These are phyloP conservation scores for Antitrichia curtipendula DNA, from an alignment of 225 moss, liverwort and hornwort species.

Conservation along the genomic window DNA sequence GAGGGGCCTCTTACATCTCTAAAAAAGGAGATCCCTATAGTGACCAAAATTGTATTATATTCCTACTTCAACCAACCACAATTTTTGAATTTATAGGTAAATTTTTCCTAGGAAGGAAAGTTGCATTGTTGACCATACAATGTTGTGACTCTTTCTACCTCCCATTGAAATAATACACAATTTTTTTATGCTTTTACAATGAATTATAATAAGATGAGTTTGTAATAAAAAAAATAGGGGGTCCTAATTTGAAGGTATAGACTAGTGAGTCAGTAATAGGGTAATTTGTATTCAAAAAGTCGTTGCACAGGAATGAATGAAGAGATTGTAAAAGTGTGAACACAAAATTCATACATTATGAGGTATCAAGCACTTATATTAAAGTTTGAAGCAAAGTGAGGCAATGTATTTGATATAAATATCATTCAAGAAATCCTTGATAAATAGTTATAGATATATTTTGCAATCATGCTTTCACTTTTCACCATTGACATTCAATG, in stretches of 20 bases:
- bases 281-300: background rate
- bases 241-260: background rate
- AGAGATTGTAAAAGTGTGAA: background rate
- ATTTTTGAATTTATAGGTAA: background rate
- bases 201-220: background rate
- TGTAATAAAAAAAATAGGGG: background rate
- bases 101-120: accelerated
- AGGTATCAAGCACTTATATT: background rate
- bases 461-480: background rate
- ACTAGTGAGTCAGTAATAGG: background rate
- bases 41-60: background rate
- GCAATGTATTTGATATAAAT: background rate
- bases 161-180: background rate
- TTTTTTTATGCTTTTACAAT: background rate
- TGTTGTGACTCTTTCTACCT: background rate
- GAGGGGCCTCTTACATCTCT: background rate
- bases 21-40: background rate
- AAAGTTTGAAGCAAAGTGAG: background rate
- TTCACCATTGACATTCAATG: background rate
- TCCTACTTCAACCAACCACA: background rate
- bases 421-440: background rate
- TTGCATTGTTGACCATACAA: background rate
- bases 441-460: background rate
- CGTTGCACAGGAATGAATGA: background rate
- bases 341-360: background rate